Base-by-base conservation (phyloP, 78 protist genomes). In the Diacronema lutheri region DNA sequence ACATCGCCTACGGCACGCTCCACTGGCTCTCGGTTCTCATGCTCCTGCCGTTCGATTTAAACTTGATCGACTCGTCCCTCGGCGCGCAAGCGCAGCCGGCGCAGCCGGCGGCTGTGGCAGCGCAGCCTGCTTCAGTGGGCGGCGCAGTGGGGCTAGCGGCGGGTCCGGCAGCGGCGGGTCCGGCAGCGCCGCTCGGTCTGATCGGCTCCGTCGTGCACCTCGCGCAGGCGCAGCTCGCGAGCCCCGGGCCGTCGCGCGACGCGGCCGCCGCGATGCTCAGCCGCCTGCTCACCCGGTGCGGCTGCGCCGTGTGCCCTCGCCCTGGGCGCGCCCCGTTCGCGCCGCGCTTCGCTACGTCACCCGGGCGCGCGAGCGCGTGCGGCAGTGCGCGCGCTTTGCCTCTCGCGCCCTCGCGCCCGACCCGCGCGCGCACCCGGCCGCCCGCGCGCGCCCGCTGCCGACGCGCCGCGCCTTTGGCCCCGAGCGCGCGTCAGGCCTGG, bases 11-110 rank as follows among this genome's bases (percentile, higher is more conserved):
- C 93, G 72, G 89, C 13, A 56, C 95, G 14, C 71, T 94, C 57
- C 90, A 96, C 21, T 97, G 99, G 99, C 82, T 97, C 12, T 86
- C 96, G 57, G 76, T 95, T 84, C 57, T 97, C 29, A 92, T 95
- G 33, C 83, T 93, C 38, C 78, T 94, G 25, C 99, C 99, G 21
- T 97, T 97, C 82, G 93, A 87, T 57, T 86, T 97, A 71, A 29
- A 40, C 19, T 55, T 91, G 40, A 46, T 96, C 25, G 97, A 96
- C 91, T 86, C 94, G 0, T 9, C 79, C 62, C 10, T 37, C 38
- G 40, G 20, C 26, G n/a, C n/a, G n/a, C n/a, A n/a, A n/a, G n/a
- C n/a, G n/a, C n/a, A n/a, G n/a, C n/a, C n/a, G n/a, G n/a, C n/a
- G n/a, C n/a, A n/a, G n/a, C n/a, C n/a, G n/a, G n/a, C n/a, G n/a